Evolutionary conservation across 2,329 filamentous ascomycete species (phyloP), one percentile per base, ranked within the genome.

Genomic region (Neurospora sp.): DNA sequence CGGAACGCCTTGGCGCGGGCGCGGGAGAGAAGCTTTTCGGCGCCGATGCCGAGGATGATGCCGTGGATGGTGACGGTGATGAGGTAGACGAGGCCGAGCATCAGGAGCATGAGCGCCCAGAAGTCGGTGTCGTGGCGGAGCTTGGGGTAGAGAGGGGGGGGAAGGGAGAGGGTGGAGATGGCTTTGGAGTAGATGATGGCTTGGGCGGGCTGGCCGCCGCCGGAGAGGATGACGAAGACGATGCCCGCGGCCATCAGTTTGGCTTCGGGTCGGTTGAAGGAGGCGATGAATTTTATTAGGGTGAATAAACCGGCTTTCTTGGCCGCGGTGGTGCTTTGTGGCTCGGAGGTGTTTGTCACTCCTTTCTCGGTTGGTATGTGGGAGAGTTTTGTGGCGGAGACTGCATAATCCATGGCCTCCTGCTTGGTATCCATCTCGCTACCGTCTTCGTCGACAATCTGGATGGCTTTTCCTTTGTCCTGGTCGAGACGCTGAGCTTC

Each of bases 1-100:
- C 73, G 66, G 46, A 78, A 73, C 4, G 69, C 69, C 36, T 73
- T 67, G 11, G 23, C n/a, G 4, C 33, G 62, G 19, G 62, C 62
- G 13, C 33, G 19, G 8, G 62, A 66, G n/a, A 28, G 23, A 1
- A 66, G 62, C 28, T 28, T 17, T 7, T 28, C 19, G 28, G 23
- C 62, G 23, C 23, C 62, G 28, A 28, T 36, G 38, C 38, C 38
- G 11, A 39, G 38, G 38, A 39, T 39, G 11, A 39, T 39, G 38
- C 38, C 38, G 38, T 39, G 38, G 38, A 15, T 39, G 11, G 38
- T 13, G 38, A 39, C 38, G 38, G 38, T 39, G 38, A 39, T 28
- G n/a, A 66, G n/a, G 23, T n/a, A 33, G 8, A 66, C 62, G 15
- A 66, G 19, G 4, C 23, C 33, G 9, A 66, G 33, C 23, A 66